phyloP scores from a whole-genome alignment of 768 basidiomycete species.

The Lactifluus pinguis region DNA sequence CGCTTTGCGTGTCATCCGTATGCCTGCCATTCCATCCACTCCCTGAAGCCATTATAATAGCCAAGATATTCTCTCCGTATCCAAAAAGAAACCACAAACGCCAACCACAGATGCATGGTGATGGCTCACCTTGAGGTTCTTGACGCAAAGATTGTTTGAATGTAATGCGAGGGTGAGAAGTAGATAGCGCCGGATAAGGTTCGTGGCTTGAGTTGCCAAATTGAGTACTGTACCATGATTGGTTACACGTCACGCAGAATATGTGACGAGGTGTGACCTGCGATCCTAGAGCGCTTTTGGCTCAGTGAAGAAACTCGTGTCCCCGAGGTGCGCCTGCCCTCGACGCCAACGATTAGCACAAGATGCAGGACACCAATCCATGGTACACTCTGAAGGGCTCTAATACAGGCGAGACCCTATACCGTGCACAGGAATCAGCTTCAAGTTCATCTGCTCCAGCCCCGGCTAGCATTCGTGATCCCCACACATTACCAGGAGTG shows the following conservation, averaged over 20 bases:
- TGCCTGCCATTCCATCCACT: constrained; percentile 3
- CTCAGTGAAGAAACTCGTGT: background rate
- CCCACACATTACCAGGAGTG: constrained; percentile 53
- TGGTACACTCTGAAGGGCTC: constrained; percentile 15
- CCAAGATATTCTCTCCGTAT: background rate
- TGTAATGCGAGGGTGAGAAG: background rate
- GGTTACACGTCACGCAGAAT: background rate
- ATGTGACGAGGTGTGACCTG: background rate
- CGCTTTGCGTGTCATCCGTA: background rate
- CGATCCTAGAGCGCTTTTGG: background rate
- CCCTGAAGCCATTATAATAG: background rate
- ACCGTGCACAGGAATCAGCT: constrained; percentile 7
- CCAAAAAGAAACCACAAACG: background rate
- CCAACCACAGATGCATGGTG: background rate
- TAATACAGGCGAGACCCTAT: background rate
- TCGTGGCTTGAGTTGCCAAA: background rate
- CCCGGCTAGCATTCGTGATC: constrained; percentile 52
- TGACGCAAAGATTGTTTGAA: background rate
- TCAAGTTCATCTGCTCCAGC: constrained; percentile 7
- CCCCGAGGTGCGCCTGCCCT: background rate
- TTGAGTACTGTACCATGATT: background rate
- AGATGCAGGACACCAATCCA: constrained; percentile 11
- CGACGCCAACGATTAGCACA: background rate
- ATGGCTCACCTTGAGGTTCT: constrained; percentile 2
- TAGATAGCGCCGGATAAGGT: background rate